Evolutionary conservation across 768 basidiomycete species (phyloP).

Genomic region (Exidia glandulosa): DNA sequence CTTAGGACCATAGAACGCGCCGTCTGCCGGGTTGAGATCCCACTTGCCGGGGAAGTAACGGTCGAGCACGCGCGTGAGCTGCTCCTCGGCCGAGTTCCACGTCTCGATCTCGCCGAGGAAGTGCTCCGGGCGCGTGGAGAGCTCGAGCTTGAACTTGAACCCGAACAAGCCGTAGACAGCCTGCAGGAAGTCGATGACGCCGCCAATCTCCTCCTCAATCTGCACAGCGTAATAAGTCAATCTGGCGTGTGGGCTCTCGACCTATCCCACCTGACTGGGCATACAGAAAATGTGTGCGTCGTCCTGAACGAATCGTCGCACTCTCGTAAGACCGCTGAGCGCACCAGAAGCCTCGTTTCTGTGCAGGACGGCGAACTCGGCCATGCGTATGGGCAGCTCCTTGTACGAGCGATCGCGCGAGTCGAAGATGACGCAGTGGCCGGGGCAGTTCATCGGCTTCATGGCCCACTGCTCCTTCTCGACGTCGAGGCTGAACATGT

Average conservation of each 20-base stretch:
- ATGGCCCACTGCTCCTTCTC: conserved; percentile 95
- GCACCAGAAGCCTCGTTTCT: conserved; percentile 95
- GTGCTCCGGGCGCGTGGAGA: conserved; percentile 95
- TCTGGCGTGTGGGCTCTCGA: neutral
- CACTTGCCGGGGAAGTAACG: conserved; percentile 80
- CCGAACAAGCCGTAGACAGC: conserved; percentile 90
- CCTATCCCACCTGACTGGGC: conserved; percentile 56
- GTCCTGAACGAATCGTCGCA: conserved; percentile 92
- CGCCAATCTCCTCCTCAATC: conserved; percentile 79
- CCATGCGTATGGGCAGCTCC: conserved; percentile 94
- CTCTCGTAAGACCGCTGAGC: conserved; percentile 83
- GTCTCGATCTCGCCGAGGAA: conserved; percentile 80
- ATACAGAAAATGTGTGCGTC: conserved; percentile 99
- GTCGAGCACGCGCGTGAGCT: conserved; percentile 76
- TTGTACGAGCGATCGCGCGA: conserved; percentile 87
- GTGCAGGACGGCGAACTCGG: conserved; percentile 96
- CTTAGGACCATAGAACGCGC: conserved; percentile 99
- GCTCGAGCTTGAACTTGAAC: conserved; percentile 85
- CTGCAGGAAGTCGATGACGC: conserved; percentile 90
- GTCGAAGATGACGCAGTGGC: conserved; percentile 93
- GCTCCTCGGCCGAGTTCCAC: conserved; percentile 86
- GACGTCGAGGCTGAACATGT: conserved; percentile 90
- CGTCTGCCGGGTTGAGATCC: conserved; percentile 91
- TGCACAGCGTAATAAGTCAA: conserved; percentile 21
- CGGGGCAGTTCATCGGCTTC: conserved; percentile 99